Evolutionary conservation across 2,329 filamentous ascomycete species (phyloP), one percentile per base, ranked within the genome.

Genomic region (Nothophoma quercina): DNA sequence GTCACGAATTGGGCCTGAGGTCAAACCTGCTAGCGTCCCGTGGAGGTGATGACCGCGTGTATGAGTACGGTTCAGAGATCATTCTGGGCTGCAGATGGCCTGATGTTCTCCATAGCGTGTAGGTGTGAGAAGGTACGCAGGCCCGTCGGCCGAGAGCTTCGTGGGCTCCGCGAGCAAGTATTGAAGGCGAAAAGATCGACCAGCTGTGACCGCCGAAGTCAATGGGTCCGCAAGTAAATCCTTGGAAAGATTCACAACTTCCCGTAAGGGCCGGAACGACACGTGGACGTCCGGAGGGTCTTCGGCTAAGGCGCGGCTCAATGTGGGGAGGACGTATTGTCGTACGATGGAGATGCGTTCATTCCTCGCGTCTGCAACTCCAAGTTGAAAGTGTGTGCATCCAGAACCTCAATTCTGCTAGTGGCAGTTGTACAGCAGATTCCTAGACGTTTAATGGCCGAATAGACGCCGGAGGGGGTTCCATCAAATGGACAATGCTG

Each of bases 401-500:
- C 29, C 29, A 33, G 29, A 28, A 18, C 15, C 39, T 33, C n/a
- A 23, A 15, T 13, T n/a, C 7, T 13, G 18, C 29, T 40, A 55
- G 41, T 43, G 42, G 38, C 18, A 28, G 28, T 54, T 26, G 51
- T 12, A 36, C 22, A 32, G 13, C 26, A 19, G 7, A 32, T 41
- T 38, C 30, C 38, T 16, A 42, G 9, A 44, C 26, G 15, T 9
- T 13, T 21, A 32, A 15, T 40, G 43, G 34, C 35, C 13, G 32
- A 23, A 28, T n/a, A 39, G 29, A 12, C 7, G 42, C 49, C 29
- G 36, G 19, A 28, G 7, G 5, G 7, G 12, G 10, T 41, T 33
- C 36, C 29, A 19, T 19, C 19, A 13, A 9, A 21, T 12, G 5
- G 2, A 16, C 9, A 19, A 9, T 33, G 33, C 21, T 48, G 32